phyloP scores from a whole-genome alignment of 2,329 filamentous ascomycete species.

The Hymenoscyphus infarciens region DNA sequence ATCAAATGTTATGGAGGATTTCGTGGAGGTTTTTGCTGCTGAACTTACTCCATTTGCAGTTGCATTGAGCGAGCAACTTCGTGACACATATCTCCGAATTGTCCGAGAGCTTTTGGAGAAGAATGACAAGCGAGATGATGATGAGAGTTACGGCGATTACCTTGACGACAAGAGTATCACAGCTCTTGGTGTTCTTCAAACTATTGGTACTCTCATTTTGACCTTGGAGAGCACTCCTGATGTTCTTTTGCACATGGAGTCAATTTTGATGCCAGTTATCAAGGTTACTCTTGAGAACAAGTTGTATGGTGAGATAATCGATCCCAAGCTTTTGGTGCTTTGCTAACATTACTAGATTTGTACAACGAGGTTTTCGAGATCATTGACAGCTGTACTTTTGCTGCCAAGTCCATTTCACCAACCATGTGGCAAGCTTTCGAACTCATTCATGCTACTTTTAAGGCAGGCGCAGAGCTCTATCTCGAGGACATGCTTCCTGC shows the following conservation, averaged over 20 bases:
- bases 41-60: conserved; percentile 97
- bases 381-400: conserved; percentile 98
- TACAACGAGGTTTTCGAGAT: conserved; percentile 99
- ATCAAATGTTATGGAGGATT: conserved; percentile 99
- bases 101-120: conserved; percentile 88
- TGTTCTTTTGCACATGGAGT: conserved; percentile 89
- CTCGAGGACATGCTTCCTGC: conserved; percentile 98
- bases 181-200: conserved; percentile 91
- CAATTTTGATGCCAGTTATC: conserved; percentile 95
- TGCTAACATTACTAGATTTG: conserved; percentile 55
- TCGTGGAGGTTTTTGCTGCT: conserved; percentile 96
- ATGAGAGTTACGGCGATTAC: conserved; percentile 82
- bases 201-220: conserved; percentile 93
- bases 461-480: conserved; percentile 93
- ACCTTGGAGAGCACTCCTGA: conserved; percentile 97
- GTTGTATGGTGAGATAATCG: conserved; percentile 66
- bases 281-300: conserved; percentile 96
- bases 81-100: conserved; percentile 93
- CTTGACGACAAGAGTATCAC: conserved; percentile 98
- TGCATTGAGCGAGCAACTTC: conserved; percentile 88
- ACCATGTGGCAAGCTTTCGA: conserved; percentile 99
- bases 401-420: conserved; percentile 88
- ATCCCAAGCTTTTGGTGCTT: conserved; percentile 3
- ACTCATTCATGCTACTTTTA: conserved; percentile 94
- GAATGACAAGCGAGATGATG: conserved; percentile 70